These are phyloP conservation scores for Kodamaea plutei DNA, from an alignment of 1,139 yeast genomes.

Conservation along the genomic window DNA sequence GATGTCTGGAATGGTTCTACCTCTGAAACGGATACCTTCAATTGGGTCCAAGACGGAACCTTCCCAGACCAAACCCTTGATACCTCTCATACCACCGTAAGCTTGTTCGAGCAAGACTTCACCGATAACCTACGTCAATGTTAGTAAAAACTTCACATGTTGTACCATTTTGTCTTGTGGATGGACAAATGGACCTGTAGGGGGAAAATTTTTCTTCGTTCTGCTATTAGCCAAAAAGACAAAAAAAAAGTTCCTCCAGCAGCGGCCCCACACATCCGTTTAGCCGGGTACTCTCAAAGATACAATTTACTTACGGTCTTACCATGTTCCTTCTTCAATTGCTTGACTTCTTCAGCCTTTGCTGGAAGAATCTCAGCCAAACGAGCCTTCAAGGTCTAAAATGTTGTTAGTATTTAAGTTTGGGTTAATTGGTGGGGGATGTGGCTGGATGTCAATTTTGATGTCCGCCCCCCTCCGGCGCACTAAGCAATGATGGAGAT, in stretches of 20 bases:
- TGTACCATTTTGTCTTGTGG: too few species aligned
- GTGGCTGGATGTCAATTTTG: too few species aligned
- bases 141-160: conserved; percentile 14
- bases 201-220: conserved; percentile 1
- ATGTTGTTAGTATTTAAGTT: conserved; percentile 11
- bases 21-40: conserved; percentile 98
- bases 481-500: too few species aligned
- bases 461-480: too few species aligned
- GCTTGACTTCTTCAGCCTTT: conserved; percentile 87
- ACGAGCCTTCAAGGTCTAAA: conserved; percentile 77
- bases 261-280: not conserved
- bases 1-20: conserved; percentile 94
- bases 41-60: conserved; percentile 97
- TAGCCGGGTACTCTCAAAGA: not conserved
- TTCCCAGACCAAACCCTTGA: conserved; percentile 98
- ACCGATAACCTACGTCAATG: conserved; percentile 56
- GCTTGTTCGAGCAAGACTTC: conserved; percentile 95
- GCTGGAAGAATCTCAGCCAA: conserved; percentile 91
- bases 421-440: not conserved
- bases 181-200: too few species aligned
- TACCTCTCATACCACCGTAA: conserved; percentile 99
- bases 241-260: conserved; percentile 1
- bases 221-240: conserved; percentile 1
- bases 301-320: conserved; percentile 51
- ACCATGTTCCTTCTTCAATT: conserved; percentile 85